A percentile compares a stretch with the other conserved stretches of the same genome.
These are phyloP conservation scores for Omphalotus guepiniiformis DNA, from an alignment of 768 basidiomycete genomes.

Conservation along the genomic window DNA sequence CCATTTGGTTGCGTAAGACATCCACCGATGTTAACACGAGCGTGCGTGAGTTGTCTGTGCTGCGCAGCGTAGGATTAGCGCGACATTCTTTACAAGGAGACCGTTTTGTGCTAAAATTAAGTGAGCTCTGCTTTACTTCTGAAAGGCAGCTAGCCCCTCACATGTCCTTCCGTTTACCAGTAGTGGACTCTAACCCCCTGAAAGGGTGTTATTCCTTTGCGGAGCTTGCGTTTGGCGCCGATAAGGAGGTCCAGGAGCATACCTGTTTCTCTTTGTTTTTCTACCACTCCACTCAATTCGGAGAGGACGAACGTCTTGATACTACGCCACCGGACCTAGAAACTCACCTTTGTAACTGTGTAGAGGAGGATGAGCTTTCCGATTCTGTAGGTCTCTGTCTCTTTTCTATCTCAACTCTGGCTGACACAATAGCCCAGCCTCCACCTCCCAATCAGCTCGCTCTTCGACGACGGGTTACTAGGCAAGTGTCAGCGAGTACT, in stretches of 20 bases:
- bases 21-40: neutral
- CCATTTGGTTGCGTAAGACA: neutral
- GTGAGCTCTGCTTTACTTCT: neutral
- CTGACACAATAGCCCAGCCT: neutral
- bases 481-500: too few species aligned
- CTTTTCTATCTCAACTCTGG: neutral
- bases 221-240: neutral
- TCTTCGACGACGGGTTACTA: too few species aligned
- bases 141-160: too few species aligned
- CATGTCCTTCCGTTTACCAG: neutral
- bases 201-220: neutral
- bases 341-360: neutral
- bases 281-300: neutral
- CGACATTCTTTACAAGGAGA: neutral
- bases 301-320: neutral
- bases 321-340: neutral
- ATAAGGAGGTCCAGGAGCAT: neutral
- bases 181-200: neutral
- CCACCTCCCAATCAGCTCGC: too few species aligned
- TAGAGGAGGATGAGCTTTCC: neutral
- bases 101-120: neutral
- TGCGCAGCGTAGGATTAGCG: neutral
- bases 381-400: neutral
- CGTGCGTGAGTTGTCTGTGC: neutral
- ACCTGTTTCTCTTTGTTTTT: neutral